A percentile compares a stretch with the other conserved stretches of the same genome.
Evolutionary conservation across 306 rosid genomes (phyloP).

Genomic region (Cyamopsis tetragonoloba): DNA sequence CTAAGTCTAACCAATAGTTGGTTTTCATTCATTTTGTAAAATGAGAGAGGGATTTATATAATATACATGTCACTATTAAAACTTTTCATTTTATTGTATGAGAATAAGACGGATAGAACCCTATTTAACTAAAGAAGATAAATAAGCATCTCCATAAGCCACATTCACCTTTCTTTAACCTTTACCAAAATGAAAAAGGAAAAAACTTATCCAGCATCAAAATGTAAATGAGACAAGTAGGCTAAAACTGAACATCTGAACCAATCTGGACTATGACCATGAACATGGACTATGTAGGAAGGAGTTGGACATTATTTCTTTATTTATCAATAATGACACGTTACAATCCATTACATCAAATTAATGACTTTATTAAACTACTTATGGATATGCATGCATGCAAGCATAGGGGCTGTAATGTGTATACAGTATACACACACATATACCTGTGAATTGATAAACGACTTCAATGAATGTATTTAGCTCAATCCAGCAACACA

Average conservation of each 20-base stretch:
- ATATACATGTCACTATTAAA: not conserved
- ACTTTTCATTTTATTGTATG: not conserved
- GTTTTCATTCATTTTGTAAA: not conserved
- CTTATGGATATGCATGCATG: not conserved
- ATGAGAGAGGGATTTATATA: not conserved
- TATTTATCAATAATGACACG: not conserved
- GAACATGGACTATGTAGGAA: not conserved
- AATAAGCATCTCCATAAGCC: not conserved
- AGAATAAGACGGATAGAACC: not conserved
- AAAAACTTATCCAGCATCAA: not conserved
- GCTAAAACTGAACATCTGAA: not conserved
- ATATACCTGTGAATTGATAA: not conserved
- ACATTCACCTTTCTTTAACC: not conserved
- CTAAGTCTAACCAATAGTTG: slow-evolving; percentile 8
- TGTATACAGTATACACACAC: too few relatives aligned
- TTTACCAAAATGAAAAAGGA: slow-evolving; percentile 2
- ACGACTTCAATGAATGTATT: not conserved
- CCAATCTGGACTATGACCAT: not conserved
- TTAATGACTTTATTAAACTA: not conserved
- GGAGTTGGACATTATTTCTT: not conserved
- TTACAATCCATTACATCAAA: not conserved
- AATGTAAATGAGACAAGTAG: not conserved
- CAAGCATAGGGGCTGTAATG: not conserved
- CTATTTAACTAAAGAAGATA: slow-evolving; percentile 1
- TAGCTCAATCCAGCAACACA: not conserved